These are phyloP conservation scores for Gentiana dahurica DNA, from an alignment of 257 asterid species.

Conservation along the genomic window DNA sequence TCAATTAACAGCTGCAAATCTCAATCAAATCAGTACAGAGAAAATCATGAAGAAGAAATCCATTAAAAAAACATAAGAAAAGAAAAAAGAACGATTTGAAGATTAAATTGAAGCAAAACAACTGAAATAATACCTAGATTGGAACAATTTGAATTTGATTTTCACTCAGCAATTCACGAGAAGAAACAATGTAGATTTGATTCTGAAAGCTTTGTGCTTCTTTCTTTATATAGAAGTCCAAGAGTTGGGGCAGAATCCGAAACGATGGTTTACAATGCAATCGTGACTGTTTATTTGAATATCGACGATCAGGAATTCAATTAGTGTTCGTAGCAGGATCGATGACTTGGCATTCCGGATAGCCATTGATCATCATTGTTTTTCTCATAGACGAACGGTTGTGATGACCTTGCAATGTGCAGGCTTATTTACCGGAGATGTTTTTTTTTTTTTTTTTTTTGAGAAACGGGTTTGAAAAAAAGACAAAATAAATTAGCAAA, in stretches of 20 bases:
- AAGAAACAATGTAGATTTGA: neutral
- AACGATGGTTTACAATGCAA: neutral
- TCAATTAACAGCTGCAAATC: conserved; percentile 7
- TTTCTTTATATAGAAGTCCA: neutral
- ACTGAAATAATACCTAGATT: neutral
- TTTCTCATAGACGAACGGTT: no score
- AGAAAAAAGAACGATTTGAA: neutral
- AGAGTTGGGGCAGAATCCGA: neutral
- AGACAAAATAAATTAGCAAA: no score
- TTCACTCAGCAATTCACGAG: neutral
- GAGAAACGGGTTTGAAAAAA: no score
- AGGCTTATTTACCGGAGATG: no score
- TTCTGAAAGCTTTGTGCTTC: neutral
- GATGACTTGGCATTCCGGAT: conserved; percentile 5
- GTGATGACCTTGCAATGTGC: no score
- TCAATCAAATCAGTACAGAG: neutral
- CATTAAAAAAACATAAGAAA: neutral
- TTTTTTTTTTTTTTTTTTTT: no score
- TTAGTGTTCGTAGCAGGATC: neutral
- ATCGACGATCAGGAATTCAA: neutral
- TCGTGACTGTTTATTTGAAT: neutral
- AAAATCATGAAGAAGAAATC: neutral
- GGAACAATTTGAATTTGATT: neutral
- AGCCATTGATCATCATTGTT: no score
- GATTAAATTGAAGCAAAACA: neutral